Base-by-base conservation (phyloP, 208 protist genomes). In the Sergeia podlipaevii region DNA sequence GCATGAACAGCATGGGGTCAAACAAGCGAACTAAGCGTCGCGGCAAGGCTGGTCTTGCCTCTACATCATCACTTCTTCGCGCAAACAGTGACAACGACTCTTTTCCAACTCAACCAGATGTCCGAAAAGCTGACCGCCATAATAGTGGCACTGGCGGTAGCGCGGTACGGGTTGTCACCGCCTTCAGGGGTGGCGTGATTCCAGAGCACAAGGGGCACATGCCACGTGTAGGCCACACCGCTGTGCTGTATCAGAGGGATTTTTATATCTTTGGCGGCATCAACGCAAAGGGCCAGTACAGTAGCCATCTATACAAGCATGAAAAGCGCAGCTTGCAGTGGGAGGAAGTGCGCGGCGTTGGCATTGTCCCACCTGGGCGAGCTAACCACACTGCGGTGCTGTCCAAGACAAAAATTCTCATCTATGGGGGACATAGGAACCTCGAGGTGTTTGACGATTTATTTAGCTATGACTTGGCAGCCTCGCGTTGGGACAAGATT, bases 391-490 rank as follows among this genome's bases (percentile, higher is more conserved):
- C 73, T 24, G 66, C 77, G 4, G 65, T 88, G 10, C 45, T 93
- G 18, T 45, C 70, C 50, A 73, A 77, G 24, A 80, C 74, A 39
- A 85, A 82, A 44, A 85, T 95, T 42, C 73, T 87, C 64, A 62
- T 92, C n/a, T 92, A 77, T 56, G 85, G 88, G 20, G 88, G 88
- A 2, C 71, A 92, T 41, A 65, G 75, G 15, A 63, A 85, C 37
- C 56, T 85, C 8, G 85, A 91, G 21, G 82, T 91, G 3, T 84
- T 92, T 53, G 82, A 92, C 54, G 85, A 92, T 34, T 34, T 95
- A 17, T 95, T 74, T 50, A 64, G 74, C 58, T 76, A 78, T 38
- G 76, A 88, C 38, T 57, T 95, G 29, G 60, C 70, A 0, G 77
- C 63, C 1, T 52, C 56, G 4, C 62, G 78, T 15, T 95, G 88